Base-by-base conservation (phyloP, 495 filamentous ascomycete species). In the Trichocladium antarcticum region DNA sequence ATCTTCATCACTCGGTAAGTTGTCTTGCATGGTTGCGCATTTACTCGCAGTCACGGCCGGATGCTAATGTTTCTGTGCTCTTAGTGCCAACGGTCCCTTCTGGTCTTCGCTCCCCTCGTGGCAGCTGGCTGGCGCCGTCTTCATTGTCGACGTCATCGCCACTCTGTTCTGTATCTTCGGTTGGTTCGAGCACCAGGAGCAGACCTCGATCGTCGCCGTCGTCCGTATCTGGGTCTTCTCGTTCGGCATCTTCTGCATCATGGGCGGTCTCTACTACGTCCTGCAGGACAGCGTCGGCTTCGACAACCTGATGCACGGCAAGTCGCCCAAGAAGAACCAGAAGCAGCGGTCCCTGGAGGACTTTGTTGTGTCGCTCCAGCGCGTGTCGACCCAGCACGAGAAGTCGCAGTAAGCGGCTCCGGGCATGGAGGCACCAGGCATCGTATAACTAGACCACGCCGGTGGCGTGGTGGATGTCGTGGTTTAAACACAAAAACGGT, bases 271-370 rank as follows among this genome's bases (percentile, higher is more conserved):
- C 54, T 89, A 88, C 72, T 82, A 86, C 64, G 72, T 88, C 57
- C 75, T 94, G 55, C 81, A 87, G 57, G 80, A 78, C 64, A 87
- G 80, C 58, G 62, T 71, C 29, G 78, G 78, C 38, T 93, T 94
- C 67, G 85, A 94, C 68, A 87, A 90, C 73, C 74, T 94, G 51
- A 89, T 93, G 85, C 87, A 94, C 68, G 85, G 87, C 62, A 87
- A 86, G 73, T 79, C 78, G 48, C 79, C 78, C 42, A 84, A 84
- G 70, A 81, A 80, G 65, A 80, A 77, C 63, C 71, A 75, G 54
- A 84, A 82, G 68, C 81, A 89, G 70, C 73, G 84, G 47, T 80
- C 77, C 1, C 68, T 87, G 50, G 88, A 95, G 70, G 88, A 95
- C 66, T 90, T 94, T 54, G 74, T 86, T 59, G 82, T 89, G 63